Base-by-base conservation (phyloP, 2,329 filamentous ascomycete species). In the Stagonosporopsis vannaccii region DNA sequence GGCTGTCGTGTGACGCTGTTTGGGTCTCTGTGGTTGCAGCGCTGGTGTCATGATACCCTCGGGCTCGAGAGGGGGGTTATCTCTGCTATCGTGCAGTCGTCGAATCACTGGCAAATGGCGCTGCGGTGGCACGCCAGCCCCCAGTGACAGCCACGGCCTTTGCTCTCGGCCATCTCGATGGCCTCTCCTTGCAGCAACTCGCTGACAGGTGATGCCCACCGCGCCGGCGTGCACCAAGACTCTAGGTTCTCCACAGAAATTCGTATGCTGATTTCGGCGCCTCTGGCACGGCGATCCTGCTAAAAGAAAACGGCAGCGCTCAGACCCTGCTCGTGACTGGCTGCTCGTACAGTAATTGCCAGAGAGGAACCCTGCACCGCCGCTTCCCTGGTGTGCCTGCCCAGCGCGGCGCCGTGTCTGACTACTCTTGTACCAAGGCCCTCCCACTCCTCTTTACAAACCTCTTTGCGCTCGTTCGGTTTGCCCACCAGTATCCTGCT, bases 191-290 rank as follows among this genome's bases (percentile, higher is more conserved):
- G 51, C 46, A 54, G 45, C 43, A 43, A 43, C 46, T 30, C 41
- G 46, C 40, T 62, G 51, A 60, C 56, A 65, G 56, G 46, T 55
- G 54, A 43, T 35, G 49, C 39, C 47, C 25, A 50, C 56, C 36
- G 20, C 52, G 48, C 52, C 52, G 41, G 56, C 44, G 42, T 45
- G 26, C 51, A 50, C 58, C 58, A 62, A 51, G 22, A 20, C 44
- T 28, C 48, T 55, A 41, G 58, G 45, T 40, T 58, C 54, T 58
- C 66, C 63, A 62, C 59, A 60, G 53, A 59, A 50, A 41, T 56
- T 62, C 60, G 64, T 65, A 58, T 55, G 44, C 58, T 60, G 46
- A 67, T 65, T 67, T 66, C 63, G 62, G 63, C 52, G 47, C 49
- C 58, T 56, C 37, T 60, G 33, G 22, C 35, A 50, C 53, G 48